Evolutionary conservation across 768 basidiomycete species (phyloP).

Genomic region (Butyriboletus loyo): DNA sequence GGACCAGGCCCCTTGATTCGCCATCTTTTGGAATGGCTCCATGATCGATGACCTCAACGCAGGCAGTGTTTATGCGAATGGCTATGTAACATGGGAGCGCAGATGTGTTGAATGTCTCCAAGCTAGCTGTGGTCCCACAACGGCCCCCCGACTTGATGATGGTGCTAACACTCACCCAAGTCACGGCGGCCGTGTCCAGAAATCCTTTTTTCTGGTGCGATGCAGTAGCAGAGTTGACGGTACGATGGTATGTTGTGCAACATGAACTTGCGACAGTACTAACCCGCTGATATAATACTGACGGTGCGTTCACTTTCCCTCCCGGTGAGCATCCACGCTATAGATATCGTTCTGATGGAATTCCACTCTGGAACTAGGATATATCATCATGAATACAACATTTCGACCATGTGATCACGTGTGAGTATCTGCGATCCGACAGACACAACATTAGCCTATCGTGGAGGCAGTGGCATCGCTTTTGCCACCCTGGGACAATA

Average conservation of each 20-base stretch:
- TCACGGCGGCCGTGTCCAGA: constrained; percentile 14
- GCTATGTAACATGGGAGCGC: neutral
- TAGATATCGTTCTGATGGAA: constrained; percentile 47
- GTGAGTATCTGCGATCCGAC: constrained; percentile 35
- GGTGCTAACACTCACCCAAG: constrained; percentile 48
- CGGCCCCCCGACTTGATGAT: constrained; percentile 49
- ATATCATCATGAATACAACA: neutral
- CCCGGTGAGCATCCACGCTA: neutral
- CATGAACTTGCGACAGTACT: neutral
- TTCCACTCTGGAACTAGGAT: constrained; percentile 47
- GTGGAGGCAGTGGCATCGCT: constrained; percentile 36
- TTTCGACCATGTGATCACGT: constrained; percentile 43
- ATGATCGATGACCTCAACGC: constrained; percentile 46
- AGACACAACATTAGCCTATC: neutral
- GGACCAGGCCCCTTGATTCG: constrained; percentile 67
- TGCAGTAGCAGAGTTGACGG: constrained; percentile 45
- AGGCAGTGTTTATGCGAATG: neutral
- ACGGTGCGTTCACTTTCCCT: constrained; percentile 37
- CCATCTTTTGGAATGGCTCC: constrained; percentile 55
- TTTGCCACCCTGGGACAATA: constrained; percentile 51
- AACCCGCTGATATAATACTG: constrained; percentile 39
- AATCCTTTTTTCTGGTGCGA: constrained; percentile 42
- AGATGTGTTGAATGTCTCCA: neutral
- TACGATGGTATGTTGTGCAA: constrained; percentile 56
- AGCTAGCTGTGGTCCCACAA: constrained; percentile 41